Base-by-base conservation (phyloP, 306 rosid genomes). In the Corylus avellana region DNA sequence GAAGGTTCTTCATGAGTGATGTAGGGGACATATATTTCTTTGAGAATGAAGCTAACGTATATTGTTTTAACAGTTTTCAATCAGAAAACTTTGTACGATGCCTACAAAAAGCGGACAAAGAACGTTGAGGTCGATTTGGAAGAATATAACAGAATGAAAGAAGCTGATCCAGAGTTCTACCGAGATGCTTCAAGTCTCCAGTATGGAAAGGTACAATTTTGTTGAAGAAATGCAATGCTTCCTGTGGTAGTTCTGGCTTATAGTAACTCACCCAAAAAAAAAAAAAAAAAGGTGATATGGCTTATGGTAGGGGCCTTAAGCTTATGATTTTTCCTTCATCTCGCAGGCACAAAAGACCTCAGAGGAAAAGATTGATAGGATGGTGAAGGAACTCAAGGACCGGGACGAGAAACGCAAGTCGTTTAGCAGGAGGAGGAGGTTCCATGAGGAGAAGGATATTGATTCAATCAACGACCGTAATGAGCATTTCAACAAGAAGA, bases 131-230 rank as follows among this genome's bases (percentile, higher is more conserved):
- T 93, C 2, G 91, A 95, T 75, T 75, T 91, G 76, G 98, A 89
- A 78, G 98, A 93, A 27, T 95, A 95, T 84, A 93, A 90, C 68
- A 91, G 78, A 85, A 95, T 95, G 99, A 95, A 90, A 87, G 97
- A 89, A 88, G 90, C 96, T 67, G 99, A 93, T 87, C 99, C 98
- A 0, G 99, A 95, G 89, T 95, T 95, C 87, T 95, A 93, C 62
- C 97, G 99, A n/a, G 98, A 93, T 75, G 98, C 99, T 72, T 89
- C 99, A 66, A 93, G 98, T 89, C 98, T 93, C 74, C 97, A 87
- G 56, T 93, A 93, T 82, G 99, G 99, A 62, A 95, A 95, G 97
- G 99, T 95, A 84, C 17, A 39, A 62, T 69, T 47, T 50, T 67
- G 11, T 83, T 71, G 50, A 22, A 79, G 47, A 32, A 70, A 79